Conservation (phyloP, 805 yeast species). For the Pichia heedii region DNA sequence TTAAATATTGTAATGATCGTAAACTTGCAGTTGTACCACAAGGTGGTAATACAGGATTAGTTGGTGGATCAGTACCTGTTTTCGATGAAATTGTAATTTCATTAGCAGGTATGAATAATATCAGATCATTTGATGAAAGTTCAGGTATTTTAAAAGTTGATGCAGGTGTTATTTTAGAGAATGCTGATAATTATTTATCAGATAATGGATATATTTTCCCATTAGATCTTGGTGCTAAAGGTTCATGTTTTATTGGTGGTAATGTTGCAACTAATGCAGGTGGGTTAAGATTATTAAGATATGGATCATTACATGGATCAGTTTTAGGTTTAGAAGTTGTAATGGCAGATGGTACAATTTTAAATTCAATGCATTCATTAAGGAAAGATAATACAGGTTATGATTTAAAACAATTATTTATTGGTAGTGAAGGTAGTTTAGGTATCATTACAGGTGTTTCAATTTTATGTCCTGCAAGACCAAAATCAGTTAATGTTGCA, state of each 20-base stretch:
- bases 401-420: slow-evolving; percentile 84
- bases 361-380: slow-evolving; percentile 72
- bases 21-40: slow-evolving; percentile 87
- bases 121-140: slow-evolving; percentile 71
- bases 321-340: slow-evolving; percentile 90
- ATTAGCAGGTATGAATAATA: slow-evolving; percentile 59
- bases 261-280: slow-evolving; percentile 95
- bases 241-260: slow-evolving; percentile 94
- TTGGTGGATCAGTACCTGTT: slow-evolving; percentile 89
- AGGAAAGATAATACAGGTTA: slow-evolving; percentile 95
- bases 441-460: slow-evolving; percentile 90
- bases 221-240: slow-evolving; percentile 90
- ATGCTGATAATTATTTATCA: slow-evolving; percentile 67
- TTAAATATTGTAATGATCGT: slow-evolving; percentile 71
- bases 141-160: slow-evolving; percentile 85
- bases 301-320: slow-evolving; percentile 88
- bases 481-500: slow-evolving; percentile 79
- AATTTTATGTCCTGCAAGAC: slow-evolving; percentile 81
- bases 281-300: slow-evolving; percentile 77
- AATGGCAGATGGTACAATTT: slow-evolving; percentile 79
- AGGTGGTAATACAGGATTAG: slow-evolving; percentile 95
- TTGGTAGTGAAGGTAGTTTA: slow-evolving; percentile 89
- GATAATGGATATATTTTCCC: slow-evolving; percentile 90
- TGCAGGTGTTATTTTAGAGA: slow-evolving; percentile 84
- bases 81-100: slow-evolving; percentile 83